These are phyloP conservation scores for Tilletia indica DNA, from an alignment of 1,284 basidiomycete species.

Conservation along the genomic window DNA sequence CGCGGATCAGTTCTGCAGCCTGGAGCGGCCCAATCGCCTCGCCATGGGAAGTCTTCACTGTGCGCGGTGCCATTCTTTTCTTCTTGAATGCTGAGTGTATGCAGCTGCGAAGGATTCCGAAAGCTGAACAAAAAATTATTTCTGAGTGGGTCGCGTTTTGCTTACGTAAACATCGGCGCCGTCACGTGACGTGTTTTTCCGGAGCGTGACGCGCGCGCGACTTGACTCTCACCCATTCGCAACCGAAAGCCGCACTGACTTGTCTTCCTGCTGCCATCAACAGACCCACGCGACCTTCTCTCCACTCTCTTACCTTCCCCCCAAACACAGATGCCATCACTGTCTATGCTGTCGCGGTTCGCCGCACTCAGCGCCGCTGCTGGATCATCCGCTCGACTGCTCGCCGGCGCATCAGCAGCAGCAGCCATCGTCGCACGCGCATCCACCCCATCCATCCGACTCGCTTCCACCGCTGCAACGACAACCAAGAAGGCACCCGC, in stretches of 20 bases:
- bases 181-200: no score
- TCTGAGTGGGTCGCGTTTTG: no score
- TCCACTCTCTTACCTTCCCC: background rate
- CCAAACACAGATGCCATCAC: background rate
- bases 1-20: background rate
- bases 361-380: conserved; percentile 10
- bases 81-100: no score
- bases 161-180: no score
- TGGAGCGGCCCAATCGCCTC: conserved; percentile 15
- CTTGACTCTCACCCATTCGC: background rate
- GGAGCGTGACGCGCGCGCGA: background rate
- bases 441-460: background rate
- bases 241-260: background rate
- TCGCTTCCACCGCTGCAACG: conserved; percentile 9
- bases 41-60: conserved; percentile 8
- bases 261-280: background rate
- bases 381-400: background rate
- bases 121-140: no score
- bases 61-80: conserved; percentile 3
- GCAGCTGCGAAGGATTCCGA: no score
- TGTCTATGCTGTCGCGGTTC: conserved; percentile 7
- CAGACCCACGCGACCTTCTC: background rate
- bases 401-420: conserved; percentile 8
- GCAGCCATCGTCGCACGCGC: background rate
- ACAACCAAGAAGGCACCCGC: background rate